These are phyloP conservation scores for Melanogaster broomeanus DNA, from an alignment of 768 basidiomycete genomes.

Conservation along the genomic window DNA sequence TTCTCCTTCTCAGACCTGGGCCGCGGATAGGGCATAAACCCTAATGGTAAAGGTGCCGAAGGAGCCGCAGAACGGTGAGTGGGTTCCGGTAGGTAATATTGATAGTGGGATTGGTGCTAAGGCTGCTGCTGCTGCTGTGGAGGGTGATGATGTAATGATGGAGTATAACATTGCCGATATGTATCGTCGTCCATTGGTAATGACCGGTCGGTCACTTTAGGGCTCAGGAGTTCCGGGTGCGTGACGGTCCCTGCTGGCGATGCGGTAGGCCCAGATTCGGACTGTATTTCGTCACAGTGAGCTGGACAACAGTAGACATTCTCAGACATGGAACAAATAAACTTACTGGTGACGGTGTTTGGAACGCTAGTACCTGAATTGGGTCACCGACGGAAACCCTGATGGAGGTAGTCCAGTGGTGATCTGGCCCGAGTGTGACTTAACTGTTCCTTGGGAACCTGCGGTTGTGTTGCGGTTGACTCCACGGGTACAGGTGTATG, in stretches of 20 bases:
- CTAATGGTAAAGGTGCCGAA: conserved; percentile 11
- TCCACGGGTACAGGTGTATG: conserved; percentile 16
- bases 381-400: conserved; percentile 31
- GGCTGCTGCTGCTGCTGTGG: not conserved
- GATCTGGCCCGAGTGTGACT: conserved; percentile 14
- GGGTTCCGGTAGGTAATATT: not conserved
- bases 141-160: conserved; percentile 2
- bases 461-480: conserved; percentile 2
- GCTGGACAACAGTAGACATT: not conserved
- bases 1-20: not conserved
- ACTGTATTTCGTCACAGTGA: conserved; percentile 31
- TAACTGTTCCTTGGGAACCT: conserved; percentile 1
- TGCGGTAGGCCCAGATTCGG: conserved; percentile 38
- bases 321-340: not conserved
- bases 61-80: conserved; percentile 17
- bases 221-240: conserved; percentile 45
- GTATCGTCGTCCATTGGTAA: conserved; percentile 20
- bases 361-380: conserved; percentile 39
- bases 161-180: conserved; percentile 1
- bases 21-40: conserved; percentile 17
- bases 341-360: conserved; percentile 48
- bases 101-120: conserved; percentile 1
- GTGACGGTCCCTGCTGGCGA: conserved; percentile 32
- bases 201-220: conserved; percentile 38
- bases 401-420: conserved; percentile 24